Base-by-base conservation (phyloP, 2,329 filamentous ascomycete species). In the Parastagonospora nodorum region DNA sequence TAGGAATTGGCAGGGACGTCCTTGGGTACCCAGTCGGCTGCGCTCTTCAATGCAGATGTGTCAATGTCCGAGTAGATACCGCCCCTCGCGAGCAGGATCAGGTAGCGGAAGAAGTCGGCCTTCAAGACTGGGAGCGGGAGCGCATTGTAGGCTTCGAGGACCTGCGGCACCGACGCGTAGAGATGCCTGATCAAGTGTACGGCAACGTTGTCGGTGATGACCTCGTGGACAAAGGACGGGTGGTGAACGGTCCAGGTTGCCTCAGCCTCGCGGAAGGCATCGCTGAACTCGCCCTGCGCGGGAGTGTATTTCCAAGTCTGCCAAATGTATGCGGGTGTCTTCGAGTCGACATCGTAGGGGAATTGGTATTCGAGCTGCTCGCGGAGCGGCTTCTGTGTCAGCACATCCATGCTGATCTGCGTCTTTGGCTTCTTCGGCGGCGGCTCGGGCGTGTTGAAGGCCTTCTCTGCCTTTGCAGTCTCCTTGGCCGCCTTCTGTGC, bases 251-350 rank as follows among this genome's bases (percentile, higher is more conserved):
- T 88, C 94, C 94, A 99, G 55, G 89, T 92, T 11, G 90, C 89
- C 77, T 97, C 94, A 52, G 91, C 83, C 40, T 89, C 85, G 55
- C 92, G 87, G 69, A 96, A 92, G 15, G 80, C 77, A 55, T 88
- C 84, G 9, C 75, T 76, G 70, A 99, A 99, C 55, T 89, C 82
- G 43, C 84, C 81, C 16, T 90, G 88, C 1, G 87, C 83, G 0
- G 93, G 92, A 1, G 86, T 89, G 67, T 85, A 88, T 74, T 95
- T 97, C 94, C 94, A 99, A 11, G 94, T 99, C 80, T 99, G 94
- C 94, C 94, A 99, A 69, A 99, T 95, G 79, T 96, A 97, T 49
- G 92, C 92, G 2, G 94, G 94, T 74, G 97, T 97, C 74, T 93
- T 96, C 63, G 81, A 76, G 68, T 92, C 86, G 56, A 93, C 82